These are phyloP conservation scores for Tulasnella sp. DNA, from an alignment of 768 basidiomycete genomes.

Conservation along the genomic window DNA sequence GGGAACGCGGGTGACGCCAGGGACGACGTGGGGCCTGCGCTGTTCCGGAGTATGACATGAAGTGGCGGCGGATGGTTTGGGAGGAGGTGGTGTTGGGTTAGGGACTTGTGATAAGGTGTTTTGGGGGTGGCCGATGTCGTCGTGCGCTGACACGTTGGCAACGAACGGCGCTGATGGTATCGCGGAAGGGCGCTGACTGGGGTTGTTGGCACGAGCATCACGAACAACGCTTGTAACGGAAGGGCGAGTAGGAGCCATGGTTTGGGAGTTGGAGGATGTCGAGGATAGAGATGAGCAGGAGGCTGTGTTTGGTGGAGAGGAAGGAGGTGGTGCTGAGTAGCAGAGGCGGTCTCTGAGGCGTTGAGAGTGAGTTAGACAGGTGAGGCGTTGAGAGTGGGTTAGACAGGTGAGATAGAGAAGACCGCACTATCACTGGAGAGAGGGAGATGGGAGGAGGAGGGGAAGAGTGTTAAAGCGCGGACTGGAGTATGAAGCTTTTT, in stretches of 20 bases:
- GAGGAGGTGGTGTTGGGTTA: neutral
- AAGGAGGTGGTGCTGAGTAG: too few relatives aligned
- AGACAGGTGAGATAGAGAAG: too few relatives aligned
- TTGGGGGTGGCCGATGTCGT: neutral
- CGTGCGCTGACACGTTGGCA: neutral
- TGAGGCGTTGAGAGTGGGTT: too few relatives aligned
- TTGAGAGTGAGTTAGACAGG: too few relatives aligned
- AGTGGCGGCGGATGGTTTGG: neutral
- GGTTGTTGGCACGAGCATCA: neutral
- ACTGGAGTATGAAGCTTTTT: too few relatives aligned
- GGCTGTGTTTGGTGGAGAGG: neutral
- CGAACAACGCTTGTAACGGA: neutral
- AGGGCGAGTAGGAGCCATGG: neutral
- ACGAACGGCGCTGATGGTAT: neutral
- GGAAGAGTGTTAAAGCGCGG: too few relatives aligned
- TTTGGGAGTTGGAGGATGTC: neutral
- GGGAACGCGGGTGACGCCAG: neutral
- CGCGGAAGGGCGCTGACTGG: neutral
- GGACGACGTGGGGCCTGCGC: neutral
- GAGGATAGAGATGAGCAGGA: too few relatives aligned
- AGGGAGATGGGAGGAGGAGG: too few relatives aligned
- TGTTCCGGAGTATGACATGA: neutral
- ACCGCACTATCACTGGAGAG: too few relatives aligned
- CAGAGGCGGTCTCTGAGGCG: too few relatives aligned
- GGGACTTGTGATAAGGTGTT: neutral